Conservation (phyloP, 108 stramenopile species). For the Cyclotella baltica region DNA sequence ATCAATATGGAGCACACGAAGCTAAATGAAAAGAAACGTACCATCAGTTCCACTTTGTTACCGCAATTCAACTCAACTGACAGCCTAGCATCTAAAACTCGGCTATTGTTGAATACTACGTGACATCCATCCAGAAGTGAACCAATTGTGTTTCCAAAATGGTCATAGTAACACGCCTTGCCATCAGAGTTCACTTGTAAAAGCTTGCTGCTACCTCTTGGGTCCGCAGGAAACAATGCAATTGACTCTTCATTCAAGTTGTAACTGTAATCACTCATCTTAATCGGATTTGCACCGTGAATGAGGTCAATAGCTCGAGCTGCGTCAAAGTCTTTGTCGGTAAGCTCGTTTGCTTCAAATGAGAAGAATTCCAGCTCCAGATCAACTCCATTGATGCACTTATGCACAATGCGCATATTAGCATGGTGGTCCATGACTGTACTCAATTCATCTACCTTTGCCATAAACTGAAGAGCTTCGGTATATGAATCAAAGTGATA, state of each 20-base stretch:
- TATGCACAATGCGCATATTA: conserved; percentile 48
- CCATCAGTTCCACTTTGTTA: conserved; percentile 50
- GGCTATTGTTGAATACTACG: conserved; percentile 58
- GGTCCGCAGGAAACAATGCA: conserved; percentile 58
- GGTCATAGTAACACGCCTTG: conserved; percentile 34
- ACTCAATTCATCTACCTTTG: conserved; percentile 2
- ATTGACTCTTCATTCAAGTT: conserved; percentile 42
- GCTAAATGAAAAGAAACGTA: no score
- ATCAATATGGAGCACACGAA: no score
- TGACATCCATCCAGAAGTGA: conserved; percentile 26
- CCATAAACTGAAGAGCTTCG: conserved; percentile 36
- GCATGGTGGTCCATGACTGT: conserved; percentile 54
- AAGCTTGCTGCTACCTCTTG: conserved; percentile 52
- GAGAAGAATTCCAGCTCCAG: conserved; percentile 49
- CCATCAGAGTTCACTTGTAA: conserved; percentile 41
- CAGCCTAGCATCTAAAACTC: conserved; percentile 57
- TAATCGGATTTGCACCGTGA: conserved; percentile 23
- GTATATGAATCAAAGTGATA: conserved; percentile 49
- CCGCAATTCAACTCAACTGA: neutral
- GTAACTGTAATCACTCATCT: conserved; percentile 53
- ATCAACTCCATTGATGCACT: conserved; percentile 55
- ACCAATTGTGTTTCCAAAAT: conserved; percentile 44
- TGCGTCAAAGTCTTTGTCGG: conserved; percentile 56
- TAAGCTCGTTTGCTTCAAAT: conserved; percentile 54
- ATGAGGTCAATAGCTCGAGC: conserved; percentile 33